Evolutionary conservation across 129 eudicot species (phyloP).

Genomic region (Chrysanthemum seticuspe): DNA sequence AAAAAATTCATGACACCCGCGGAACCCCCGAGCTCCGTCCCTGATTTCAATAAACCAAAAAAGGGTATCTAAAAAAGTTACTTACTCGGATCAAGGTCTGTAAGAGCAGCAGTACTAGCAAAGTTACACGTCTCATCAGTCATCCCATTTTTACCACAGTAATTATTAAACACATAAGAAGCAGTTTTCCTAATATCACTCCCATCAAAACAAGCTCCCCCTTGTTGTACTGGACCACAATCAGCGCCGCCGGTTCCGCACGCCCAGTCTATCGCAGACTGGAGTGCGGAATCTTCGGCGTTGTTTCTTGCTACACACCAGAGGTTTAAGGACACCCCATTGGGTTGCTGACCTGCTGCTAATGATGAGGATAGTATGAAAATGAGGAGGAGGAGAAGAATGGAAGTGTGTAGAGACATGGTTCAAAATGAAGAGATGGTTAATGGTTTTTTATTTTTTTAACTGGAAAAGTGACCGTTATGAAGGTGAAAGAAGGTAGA

Average conservation of each 20-base stretch:
- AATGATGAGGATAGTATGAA: conserved; percentile 13
- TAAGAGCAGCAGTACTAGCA: conserved; percentile 68
- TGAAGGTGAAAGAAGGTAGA: conserved; percentile 25
- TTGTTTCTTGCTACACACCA: conserved; percentile 99
- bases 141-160: conserved; percentile 66
- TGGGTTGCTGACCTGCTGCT: conserved; percentile 22
- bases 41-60: neutral
- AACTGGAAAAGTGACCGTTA: conserved; percentile 33
- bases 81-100: conserved; percentile 76
- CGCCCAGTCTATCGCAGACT: conserved; percentile 82
- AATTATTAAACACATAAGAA: conserved; percentile 80
- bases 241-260: conserved; percentile 84
- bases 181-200: conserved; percentile 67
- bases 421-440: neutral
- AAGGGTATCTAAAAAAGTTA: neutral
- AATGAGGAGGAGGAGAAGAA: conserved; percentile 25
- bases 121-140: conserved; percentile 66
- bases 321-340: conserved; percentile 44
- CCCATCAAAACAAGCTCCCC: conserved; percentile 76
- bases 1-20: no score
- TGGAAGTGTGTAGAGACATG: conserved; percentile 23
- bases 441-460: neutral
- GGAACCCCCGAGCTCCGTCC: no score
- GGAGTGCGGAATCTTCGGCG: conserved; percentile 81
- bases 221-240: conserved; percentile 68